phyloP scores from a whole-genome alignment of 768 basidiomycete species.

The Mycena chlorophos region DNA sequence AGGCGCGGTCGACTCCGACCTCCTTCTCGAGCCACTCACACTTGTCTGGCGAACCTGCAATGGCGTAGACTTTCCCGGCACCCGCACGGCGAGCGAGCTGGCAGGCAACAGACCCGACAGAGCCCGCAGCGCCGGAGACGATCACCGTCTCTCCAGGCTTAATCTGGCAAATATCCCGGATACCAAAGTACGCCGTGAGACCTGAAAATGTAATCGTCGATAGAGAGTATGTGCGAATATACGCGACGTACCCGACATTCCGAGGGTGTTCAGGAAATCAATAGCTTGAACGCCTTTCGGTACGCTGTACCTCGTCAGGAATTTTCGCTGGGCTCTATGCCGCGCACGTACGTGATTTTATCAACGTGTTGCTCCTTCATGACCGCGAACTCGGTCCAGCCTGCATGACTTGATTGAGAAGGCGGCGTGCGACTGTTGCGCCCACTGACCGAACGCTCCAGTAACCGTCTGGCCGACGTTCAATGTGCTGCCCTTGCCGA shows the following conservation, averaged over 20 bases:
- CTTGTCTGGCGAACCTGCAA: conserved; percentile 84
- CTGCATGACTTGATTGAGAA: conserved; percentile 33
- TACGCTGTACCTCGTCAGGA: conserved; percentile 36
- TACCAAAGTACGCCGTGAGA: conserved; percentile 88
- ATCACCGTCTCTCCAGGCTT: conserved; percentile 85
- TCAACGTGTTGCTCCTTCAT: conserved; percentile 51
- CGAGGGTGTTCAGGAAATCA: conserved; percentile 85
- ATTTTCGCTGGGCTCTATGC: not conserved
- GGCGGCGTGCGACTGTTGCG: not conserved
- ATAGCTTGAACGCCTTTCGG: conserved; percentile 61
- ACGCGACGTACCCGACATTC: conserved; percentile 58
- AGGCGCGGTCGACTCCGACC: conserved; percentile 75
- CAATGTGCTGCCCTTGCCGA: conserved; percentile 54
- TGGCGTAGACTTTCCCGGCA: conserved; percentile 82
- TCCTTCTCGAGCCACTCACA: conserved; percentile 84
- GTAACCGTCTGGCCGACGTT: conserved; percentile 69
- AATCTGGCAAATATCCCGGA: conserved; percentile 76
- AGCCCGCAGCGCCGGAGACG: conserved; percentile 88
- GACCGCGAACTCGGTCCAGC: conserved; percentile 78
- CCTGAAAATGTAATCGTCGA: conserved; percentile 40
- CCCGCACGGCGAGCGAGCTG: conserved; percentile 80
- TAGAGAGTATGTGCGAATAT: not conserved
- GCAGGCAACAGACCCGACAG: conserved; percentile 81
- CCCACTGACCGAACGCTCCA: conserved; percentile 56
- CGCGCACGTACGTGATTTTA: conserved; percentile 54